A percentile compares a stretch with the other conserved stretches of the same genome.
Evolutionary conservation across 2,329 filamentous ascomycete genomes (phyloP).

Genomic region (Claviceps sp.): DNA sequence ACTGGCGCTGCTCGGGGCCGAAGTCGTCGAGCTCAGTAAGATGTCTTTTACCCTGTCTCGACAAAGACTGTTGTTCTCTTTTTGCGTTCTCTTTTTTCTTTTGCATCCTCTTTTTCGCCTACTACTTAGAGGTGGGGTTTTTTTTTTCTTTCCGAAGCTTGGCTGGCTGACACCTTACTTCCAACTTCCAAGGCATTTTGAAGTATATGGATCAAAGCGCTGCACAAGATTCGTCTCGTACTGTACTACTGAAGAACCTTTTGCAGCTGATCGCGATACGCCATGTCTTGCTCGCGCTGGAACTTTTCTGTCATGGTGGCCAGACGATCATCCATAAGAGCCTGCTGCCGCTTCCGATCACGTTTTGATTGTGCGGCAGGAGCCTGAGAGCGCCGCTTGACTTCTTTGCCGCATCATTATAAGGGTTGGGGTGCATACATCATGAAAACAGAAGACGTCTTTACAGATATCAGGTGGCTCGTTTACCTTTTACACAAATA

Average conservation of each 20-base stretch:
- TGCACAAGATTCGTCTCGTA: conserved; percentile 78
- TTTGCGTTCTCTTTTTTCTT: neutral
- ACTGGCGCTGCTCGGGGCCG: conserved; percentile 36
- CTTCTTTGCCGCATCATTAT: conserved; percentile 16
- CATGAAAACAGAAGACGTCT: too few relatives aligned
- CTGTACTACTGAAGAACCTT: conserved; percentile 61
- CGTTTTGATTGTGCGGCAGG: conserved; percentile 55
- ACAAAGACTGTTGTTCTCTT: neutral
- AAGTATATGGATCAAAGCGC: conserved; percentile 67
- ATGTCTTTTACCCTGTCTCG: neutral
- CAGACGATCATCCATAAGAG: conserved; percentile 60
- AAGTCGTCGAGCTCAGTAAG: conserved; percentile 18
- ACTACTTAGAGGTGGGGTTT: too few relatives aligned
- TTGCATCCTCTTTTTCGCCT: neutral
- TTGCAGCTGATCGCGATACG: conserved; percentile 81
- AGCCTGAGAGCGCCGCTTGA: conserved; percentile 23
- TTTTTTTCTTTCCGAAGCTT: conserved; percentile 29
- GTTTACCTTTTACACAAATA: too few relatives aligned
- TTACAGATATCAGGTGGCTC: too few relatives aligned
- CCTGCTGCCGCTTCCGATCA: conserved; percentile 78
- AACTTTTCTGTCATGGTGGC: conserved; percentile 65
- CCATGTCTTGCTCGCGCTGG: conserved; percentile 63
- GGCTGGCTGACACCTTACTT: conserved; percentile 40
- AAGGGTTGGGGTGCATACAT: too few relatives aligned
- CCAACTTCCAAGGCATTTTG: conserved; percentile 46